Conservation (phyloP, 164 flowering plant species). For the Paratinospora sagittata region DNA sequence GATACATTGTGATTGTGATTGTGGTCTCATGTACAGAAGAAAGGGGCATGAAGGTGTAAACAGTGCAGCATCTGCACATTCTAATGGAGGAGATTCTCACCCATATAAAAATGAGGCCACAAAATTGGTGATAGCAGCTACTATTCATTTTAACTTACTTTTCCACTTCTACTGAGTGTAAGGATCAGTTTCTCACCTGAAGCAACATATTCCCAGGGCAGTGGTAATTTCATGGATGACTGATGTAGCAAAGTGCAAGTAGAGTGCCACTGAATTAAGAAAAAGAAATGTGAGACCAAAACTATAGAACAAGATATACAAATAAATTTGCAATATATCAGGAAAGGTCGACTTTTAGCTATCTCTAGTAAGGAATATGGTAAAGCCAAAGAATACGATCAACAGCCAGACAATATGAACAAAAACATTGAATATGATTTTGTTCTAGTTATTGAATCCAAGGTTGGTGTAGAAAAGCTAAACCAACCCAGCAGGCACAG, state of each 20-base stretch:
- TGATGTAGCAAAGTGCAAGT: slow-evolving; percentile 84
- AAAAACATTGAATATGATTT: neutral
- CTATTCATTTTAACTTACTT: too few relatives aligned
- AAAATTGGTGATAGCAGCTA: too few relatives aligned
- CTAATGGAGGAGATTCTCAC: too few relatives aligned
- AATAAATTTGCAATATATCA: neutral
- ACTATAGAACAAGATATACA: neutral
- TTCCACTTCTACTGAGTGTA: neutral
- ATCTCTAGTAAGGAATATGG: neutral
- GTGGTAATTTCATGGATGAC: slow-evolving; percentile 86
- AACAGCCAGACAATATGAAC: neutral
- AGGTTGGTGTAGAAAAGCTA: neutral
- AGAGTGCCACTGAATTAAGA: slow-evolving; percentile 46
- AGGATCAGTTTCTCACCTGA: slow-evolving; percentile 56
- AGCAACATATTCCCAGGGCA: slow-evolving; percentile 87
- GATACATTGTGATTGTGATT: too few relatives aligned
- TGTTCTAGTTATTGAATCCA: neutral
- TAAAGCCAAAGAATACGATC: neutral
- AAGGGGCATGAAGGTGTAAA: too few relatives aligned
- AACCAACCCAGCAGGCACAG: neutral
- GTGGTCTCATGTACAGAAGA: too few relatives aligned
- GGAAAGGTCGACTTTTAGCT: neutral
- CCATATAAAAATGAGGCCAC: neutral
- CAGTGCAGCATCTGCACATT: too few relatives aligned
- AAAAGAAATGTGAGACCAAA: slow-evolving; percentile 17